These are phyloP conservation scores for Dryas integrifolia DNA, from an alignment of 331 rosid species.

Conservation along the genomic window DNA sequence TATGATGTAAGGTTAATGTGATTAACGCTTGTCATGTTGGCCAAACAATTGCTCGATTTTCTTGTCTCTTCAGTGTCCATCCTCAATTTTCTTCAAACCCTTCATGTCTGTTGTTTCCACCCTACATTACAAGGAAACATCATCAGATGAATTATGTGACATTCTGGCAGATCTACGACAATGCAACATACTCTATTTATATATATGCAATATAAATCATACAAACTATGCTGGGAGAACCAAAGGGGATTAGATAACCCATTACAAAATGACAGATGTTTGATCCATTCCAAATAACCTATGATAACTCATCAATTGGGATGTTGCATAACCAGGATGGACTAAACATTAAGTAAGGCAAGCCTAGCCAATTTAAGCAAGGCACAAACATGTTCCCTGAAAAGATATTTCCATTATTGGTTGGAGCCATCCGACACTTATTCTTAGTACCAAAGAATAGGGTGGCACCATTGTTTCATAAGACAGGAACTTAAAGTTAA, in stretches of 20 bases:
- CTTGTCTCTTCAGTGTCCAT: conserved; percentile 48
- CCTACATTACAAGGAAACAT: conserved; percentile 45
- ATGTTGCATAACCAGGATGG: too few relatives aligned
- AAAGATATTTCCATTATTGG: neutral
- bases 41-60: neutral
- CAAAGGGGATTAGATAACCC: too few relatives aligned
- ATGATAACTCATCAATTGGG: neutral
- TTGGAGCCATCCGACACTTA: neutral
- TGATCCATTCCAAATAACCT: neutral
- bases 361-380: neutral
- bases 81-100: conserved; percentile 97
- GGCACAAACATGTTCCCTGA: neutral
- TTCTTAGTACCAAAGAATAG: too few relatives aligned
- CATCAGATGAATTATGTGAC: conserved; percentile 21
- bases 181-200: too few relatives aligned
- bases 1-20: too few relatives aligned
- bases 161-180: neutral
- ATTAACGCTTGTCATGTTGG: too few relatives aligned
- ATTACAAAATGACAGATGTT: neutral
- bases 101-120: conserved; percentile 99
- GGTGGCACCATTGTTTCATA: too few relatives aligned
- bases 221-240: too few relatives aligned
- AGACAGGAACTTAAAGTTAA: too few relatives aligned
- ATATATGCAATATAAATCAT: too few relatives aligned
- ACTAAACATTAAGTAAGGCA: too few relatives aligned